Base-by-base conservation (phyloP, 176 grass and related monocot species). In the Oropetium thomaeum region DNA sequence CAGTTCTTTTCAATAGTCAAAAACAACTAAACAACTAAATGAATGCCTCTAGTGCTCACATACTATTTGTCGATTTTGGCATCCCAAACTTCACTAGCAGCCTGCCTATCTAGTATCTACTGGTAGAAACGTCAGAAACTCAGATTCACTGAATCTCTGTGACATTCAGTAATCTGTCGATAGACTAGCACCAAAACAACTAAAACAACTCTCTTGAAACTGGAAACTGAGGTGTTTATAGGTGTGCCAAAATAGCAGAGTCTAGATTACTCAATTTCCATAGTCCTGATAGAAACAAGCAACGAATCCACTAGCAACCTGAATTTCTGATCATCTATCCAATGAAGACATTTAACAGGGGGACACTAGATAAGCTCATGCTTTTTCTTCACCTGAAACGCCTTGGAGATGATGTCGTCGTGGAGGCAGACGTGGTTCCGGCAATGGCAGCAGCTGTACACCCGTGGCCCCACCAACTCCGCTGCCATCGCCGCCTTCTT, bases 371-470 rank as follows among this genome's bases (percentile, higher is more conserved):
- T 45, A 13, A 31, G 10, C 58, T 33, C 35, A 3, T 43, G 63
- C 30, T 22, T 10, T 10, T 26, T 64, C 53, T 29, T 88, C 82
- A 92, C 90, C 90, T 81, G 82, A 80, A 92, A 92, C 23, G 79
- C 82, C 73, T 89, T 88, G 63, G 86, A 92, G 52, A 92, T 92
- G 63, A 92, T 89, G 61, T 92, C 86, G 73, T 92, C 86, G 76
- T 92, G 90, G 63, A 89, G 90, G 52, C 90, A 92, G 62, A 92
- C 90, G 62, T 89, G 82, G 77, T 92, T 92, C 67, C 90, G 65
- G 82, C 86, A 92, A 77, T 80, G 74, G 82, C 62, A 86, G 75
- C 89, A 92, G 41, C 89, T 88, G 79, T 92, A 92, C 49, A 92
- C 61, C 59, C 86, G 89, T 62, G 86, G 82, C 17, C 89, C 86